These are phyloP conservation scores for Tylopilus sp. DNA, from an alignment of 1,284 basidiomycete genomes.

Conservation along the genomic window DNA sequence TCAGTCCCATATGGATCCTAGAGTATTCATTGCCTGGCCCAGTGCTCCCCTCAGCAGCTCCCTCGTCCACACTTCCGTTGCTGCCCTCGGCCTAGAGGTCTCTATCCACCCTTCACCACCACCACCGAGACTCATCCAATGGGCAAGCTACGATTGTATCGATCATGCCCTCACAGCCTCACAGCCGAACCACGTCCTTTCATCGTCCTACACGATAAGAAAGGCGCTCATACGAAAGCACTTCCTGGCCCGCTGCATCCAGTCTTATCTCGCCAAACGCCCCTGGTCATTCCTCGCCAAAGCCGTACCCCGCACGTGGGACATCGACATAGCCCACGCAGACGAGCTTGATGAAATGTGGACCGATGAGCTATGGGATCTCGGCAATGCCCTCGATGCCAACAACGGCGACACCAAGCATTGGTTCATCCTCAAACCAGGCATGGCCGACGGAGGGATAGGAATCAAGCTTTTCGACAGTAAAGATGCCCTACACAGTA, in stretches of 20 bases:
- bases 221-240: constrained; percentile 96
- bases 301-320: constrained; percentile 77
- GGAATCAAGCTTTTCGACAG: constrained; percentile 90
- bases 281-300: constrained; percentile 49
- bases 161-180: constrained; percentile 67
- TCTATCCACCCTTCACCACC: constrained; percentile 22
- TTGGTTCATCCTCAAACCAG: constrained; percentile 96
- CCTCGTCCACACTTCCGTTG: constrained; percentile 63
- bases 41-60: constrained; percentile 69
- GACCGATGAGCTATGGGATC: constrained; percentile 89
- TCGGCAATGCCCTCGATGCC: constrained; percentile 58
- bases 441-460: constrained; percentile 94
- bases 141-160: constrained; percentile 80
- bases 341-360: constrained; percentile 96
- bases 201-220: constrained; percentile 85
- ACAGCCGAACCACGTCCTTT: constrained; percentile 49
- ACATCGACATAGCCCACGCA: constrained; percentile 84
- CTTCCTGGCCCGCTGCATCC: constrained; percentile 77
- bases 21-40: constrained; percentile 67
- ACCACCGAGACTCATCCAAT: constrained; percentile 50
- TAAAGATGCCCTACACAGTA: constrained; percentile 65
- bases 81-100: constrained; percentile 35
- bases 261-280: constrained; percentile 71
- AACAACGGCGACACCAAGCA: constrained; percentile 33
- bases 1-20: constrained; percentile 5